Evolutionary conservation across 2,329 filamentous ascomycete genomes (phyloP).

Genomic region (Phyllosticta paracitricarpa): DNA sequence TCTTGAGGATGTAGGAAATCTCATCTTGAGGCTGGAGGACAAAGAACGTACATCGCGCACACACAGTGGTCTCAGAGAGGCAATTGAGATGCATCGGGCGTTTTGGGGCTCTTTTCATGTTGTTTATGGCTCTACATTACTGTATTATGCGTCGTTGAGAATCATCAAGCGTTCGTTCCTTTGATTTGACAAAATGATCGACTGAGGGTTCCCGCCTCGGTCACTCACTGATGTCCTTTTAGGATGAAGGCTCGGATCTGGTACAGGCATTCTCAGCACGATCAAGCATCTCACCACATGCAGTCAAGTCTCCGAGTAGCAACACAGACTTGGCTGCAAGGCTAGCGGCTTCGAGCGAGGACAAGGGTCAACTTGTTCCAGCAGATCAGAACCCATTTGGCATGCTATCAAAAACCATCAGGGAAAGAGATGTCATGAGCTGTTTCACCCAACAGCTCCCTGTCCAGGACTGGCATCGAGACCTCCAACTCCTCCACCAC

Average conservation of each 20-base stretch:
- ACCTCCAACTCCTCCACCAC: conserved; percentile 11
- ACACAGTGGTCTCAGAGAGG: background rate
- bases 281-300: background rate
- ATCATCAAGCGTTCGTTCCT: background rate
- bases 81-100: background rate
- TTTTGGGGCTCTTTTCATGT: background rate
- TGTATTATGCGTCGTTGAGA: background rate
- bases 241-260: background rate
- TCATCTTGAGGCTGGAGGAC: background rate
- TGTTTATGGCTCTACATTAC: background rate
- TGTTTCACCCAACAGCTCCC: conserved; percentile 12
- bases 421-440: conserved; percentile 12
- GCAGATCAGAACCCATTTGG: conserved; percentile 9
- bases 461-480: conserved; percentile 8
- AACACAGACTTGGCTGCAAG: background rate
- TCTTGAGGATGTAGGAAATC: background rate
- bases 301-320: background rate
- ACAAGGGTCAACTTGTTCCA: background rate
- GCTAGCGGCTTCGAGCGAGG: background rate
- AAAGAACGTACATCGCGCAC: background rate
- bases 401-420: conserved; percentile 9
- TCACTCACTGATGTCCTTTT: background rate
- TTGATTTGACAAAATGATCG: background rate
- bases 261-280: background rate
- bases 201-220: background rate